phyloP scores from a whole-genome alignment of 116 monocot species.

The Zostera marina region DNA sequence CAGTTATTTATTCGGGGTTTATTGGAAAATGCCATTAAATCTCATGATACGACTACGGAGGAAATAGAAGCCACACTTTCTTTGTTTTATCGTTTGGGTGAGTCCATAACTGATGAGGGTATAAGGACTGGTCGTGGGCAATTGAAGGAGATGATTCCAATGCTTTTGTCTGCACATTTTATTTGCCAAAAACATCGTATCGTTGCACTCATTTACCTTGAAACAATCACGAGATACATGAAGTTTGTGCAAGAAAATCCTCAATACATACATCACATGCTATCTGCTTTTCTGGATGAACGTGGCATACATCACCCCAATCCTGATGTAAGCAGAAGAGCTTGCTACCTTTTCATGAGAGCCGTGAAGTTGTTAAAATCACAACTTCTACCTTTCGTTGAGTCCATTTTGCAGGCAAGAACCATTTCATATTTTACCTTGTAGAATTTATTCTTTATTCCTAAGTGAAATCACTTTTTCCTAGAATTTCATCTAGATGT shows the following conservation, averaged over 20 bases:
- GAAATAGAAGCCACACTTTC: conserved; percentile 62
- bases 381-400: conserved; percentile 51
- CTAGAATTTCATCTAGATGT: no score
- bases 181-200: conserved; percentile 68
- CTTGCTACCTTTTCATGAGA: conserved; percentile 75
- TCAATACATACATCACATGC: conserved; percentile 52
- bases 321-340: conserved; percentile 43
- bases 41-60: conserved; percentile 50
- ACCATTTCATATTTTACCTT: not conserved
- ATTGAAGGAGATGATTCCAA: conserved; percentile 51
- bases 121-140: conserved; percentile 56
- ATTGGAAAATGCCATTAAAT: conserved; percentile 24
- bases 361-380: conserved; percentile 55
- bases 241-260: conserved; percentile 82
- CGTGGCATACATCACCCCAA: conserved; percentile 66
- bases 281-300: conserved; percentile 63
- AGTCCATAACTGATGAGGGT: conserved; percentile 54
- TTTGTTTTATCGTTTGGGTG: conserved; percentile 64
- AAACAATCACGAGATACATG: conserved; percentile 65
- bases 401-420: conserved; percentile 54
- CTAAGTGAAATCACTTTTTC: not conserved
- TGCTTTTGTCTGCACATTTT: conserved; percentile 63
- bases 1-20: conserved; percentile 55
- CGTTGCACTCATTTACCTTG: conserved; percentile 74
- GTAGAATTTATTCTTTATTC: no score